Base-by-base conservation (phyloP, 345 rosid genomes). In the Leavenworthia alabamica region DNA sequence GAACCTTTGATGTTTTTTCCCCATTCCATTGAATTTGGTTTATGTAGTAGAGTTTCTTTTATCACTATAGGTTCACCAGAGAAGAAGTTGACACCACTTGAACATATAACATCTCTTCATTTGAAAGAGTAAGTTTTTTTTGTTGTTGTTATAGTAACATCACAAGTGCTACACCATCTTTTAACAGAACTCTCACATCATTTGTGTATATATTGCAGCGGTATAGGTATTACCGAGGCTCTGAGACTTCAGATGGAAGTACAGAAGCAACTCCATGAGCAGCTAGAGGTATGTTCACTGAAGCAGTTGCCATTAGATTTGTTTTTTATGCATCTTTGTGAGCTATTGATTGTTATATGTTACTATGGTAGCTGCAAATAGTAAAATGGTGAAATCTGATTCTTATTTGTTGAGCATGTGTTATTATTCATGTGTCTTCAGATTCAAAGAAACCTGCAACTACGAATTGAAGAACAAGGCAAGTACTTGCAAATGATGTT, bases 391-490 rank as follows among this genome's bases (percentile, higher is more conserved):
- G n/a, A n/a, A n/a, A n/a, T n/a, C n/a, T n/a, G n/a, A n/a, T n/a
- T n/a, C n/a, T n/a, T n/a, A n/a, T n/a, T n/a, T n/a, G n/a, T n/a
- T n/a, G n/a, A n/a, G n/a, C n/a, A n/a, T n/a, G n/a, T n/a, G n/a
- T n/a, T n/a, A n/a, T n/a, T n/a, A n/a, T 29, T 54, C 32, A 24
- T 27, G 11, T 68, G 39, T 28, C 56, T 33, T 42, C 84, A 88
- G 96, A 88, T 92, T 55, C 95, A 88, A 80, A 82, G 96, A 73
- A 92, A 81, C 67, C 75, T 92, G 62, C 98, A 92, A 80, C 76
- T 92, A 64, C 86, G 86, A 7, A 86, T 92, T 72, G 98, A 92
- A 81, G 98, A 92, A 77, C 95, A 92, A 74, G 98, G 98, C 55
- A 83, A 79, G 80, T 73, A 83, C 80, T 90, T 92, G 57, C 95